These are phyloP conservation scores for Aquilaria sinensis DNA, from an alignment of 345 rosid species.

Conservation along the genomic window DNA sequence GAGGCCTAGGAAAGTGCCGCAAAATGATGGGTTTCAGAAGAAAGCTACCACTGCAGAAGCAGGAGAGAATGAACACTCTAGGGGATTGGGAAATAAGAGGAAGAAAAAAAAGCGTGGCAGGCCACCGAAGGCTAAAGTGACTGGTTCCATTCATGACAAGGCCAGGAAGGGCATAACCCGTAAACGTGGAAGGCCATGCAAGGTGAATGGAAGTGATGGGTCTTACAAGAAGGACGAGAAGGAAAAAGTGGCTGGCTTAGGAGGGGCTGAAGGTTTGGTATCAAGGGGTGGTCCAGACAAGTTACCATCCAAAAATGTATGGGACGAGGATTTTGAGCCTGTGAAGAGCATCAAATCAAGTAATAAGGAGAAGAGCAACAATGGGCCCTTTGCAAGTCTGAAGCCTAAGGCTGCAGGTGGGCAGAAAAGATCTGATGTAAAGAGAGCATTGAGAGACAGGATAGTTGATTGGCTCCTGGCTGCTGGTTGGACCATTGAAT, in stretches of 20 bases:
- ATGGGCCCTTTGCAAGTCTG: not conserved
- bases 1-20: conserved; percentile 6
- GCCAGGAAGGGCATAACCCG: conserved; percentile 9
- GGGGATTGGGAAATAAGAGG: not conserved
- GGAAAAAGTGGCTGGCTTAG: not conserved
- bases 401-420: not conserved
- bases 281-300: not conserved
- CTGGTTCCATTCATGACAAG: conserved; percentile 5
- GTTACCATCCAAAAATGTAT: not conserved
- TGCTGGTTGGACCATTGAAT: conserved; percentile 87
- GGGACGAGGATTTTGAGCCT: not conserved
- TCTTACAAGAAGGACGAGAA: conserved; percentile 3
- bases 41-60: conserved; percentile 4
- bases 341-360: not conserved
- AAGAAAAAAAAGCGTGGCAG: conserved; percentile 11
- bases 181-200: conserved; percentile 33
- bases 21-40: conserved; percentile 6
- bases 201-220: conserved; percentile 12
- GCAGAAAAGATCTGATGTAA: conserved; percentile 26
- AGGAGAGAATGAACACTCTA: conserved; percentile 7
- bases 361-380: not conserved
- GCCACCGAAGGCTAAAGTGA: conserved; percentile 6
- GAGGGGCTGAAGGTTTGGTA: no score
- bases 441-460: conserved; percentile 55
- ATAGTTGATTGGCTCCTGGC: conserved; percentile 58